phyloP scores from a whole-genome alignment of 2,329 filamentous ascomycete genomes.

The Aaosphaeria pasadenensis region DNA sequence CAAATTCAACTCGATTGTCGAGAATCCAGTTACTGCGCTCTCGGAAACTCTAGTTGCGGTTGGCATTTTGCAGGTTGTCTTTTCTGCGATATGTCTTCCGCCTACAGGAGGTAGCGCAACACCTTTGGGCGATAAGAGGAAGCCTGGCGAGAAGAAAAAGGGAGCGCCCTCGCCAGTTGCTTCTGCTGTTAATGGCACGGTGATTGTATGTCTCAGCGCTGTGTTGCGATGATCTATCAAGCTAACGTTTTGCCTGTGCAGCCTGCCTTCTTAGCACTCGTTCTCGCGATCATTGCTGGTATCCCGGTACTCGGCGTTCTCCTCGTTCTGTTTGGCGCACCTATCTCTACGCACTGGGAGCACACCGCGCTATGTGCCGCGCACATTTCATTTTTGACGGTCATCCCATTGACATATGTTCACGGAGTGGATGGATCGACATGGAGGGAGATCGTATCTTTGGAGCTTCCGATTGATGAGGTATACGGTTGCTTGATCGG shows the following conservation, averaged over 20 bases:
- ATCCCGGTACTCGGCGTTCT: constrained; percentile 58
- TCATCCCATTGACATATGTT: constrained; percentile 80
- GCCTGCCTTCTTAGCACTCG: constrained; percentile 68
- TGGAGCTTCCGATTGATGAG: constrained; percentile 74
- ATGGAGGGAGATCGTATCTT: constrained; percentile 69
- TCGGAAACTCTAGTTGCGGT: constrained; percentile 60
- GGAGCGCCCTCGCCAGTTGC: constrained; percentile 20
- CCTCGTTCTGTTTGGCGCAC: constrained; percentile 87
- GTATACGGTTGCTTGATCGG: constrained; percentile 81
- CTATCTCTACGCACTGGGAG: constrained; percentile 73
- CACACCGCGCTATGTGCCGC: constrained; percentile 79
- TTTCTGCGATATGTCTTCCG: constrained; percentile 59
- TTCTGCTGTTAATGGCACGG: constrained; percentile 23
- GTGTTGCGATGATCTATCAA: not conserved
- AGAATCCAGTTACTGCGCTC: constrained; percentile 66
- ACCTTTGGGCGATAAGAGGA: constrained; percentile 46
- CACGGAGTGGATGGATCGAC: constrained; percentile 71
- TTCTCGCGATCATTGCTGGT: constrained; percentile 54
- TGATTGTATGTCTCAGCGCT: constrained; percentile 40
- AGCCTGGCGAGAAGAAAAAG: constrained; percentile 40
- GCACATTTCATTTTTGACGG: constrained; percentile 75
- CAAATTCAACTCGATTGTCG: constrained; percentile 65
- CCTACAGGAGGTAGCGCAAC: constrained; percentile 42
- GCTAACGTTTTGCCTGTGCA: constrained; percentile 37
- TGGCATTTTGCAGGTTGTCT: constrained; percentile 60